Conservation (phyloP, 805 yeast species). For the Candida gorgasii region DNA sequence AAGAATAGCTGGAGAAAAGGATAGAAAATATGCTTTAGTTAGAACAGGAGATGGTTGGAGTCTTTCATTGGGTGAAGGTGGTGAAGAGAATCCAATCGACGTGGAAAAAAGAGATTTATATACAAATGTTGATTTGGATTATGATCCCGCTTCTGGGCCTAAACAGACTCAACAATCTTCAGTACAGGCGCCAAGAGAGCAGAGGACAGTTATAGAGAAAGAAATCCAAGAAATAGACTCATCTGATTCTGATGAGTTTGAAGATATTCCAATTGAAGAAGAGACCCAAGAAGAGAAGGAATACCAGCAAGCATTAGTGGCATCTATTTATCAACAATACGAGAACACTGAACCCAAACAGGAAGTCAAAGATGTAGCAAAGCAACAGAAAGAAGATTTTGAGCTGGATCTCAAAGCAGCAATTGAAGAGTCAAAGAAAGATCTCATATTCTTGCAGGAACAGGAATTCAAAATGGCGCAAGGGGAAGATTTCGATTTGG, state of each 20-base stretch:
- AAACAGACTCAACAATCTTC: neutral
- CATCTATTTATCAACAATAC: conserved; percentile 37
- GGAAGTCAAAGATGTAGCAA: too few species aligned
- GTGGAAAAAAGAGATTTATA: conserved; percentile 36
- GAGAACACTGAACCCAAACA: conserved; percentile 12
- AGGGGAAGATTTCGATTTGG: conserved; percentile 14
- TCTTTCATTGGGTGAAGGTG: conserved; percentile 52
- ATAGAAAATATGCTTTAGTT: conserved; percentile 70
- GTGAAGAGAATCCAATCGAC: conserved; percentile 52
- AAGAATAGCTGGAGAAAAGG: conserved; percentile 82
- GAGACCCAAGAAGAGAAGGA: conserved; percentile 31
- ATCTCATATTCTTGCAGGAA: conserved; percentile 31
- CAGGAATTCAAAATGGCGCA: conserved; percentile 17
- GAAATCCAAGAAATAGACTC: conserved; percentile 4
- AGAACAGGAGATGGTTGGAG: conserved; percentile 86
- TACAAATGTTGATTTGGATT: conserved; percentile 7
- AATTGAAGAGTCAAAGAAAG: conserved; percentile 47
- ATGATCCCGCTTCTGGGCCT: neutral
- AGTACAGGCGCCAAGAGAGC: neutral
- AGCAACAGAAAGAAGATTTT: neutral
- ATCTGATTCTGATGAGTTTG: conserved; percentile 40
- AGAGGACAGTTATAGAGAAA: neutral
- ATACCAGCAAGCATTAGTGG: conserved; percentile 30
- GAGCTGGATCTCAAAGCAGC: conserved; percentile 44
- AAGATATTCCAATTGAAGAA: conserved; percentile 56